These are phyloP conservation scores for Physcomitrellopsis africana DNA, from an alignment of 225 moss, liverwort and hornwort species.

Conservation along the genomic window DNA sequence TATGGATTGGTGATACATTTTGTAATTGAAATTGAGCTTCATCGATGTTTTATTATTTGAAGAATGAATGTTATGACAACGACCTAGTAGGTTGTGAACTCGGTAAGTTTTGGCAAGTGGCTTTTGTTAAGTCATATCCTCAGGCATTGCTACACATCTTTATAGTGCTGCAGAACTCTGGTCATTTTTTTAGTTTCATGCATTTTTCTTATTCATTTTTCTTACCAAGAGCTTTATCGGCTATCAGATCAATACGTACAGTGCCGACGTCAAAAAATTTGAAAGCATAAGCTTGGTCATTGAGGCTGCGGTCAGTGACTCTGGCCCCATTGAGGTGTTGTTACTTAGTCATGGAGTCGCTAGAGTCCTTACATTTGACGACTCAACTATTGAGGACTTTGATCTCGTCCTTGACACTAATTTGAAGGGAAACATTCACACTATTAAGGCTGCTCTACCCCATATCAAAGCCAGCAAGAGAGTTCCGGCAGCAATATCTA, in stretches of 20 bases:
- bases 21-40: background rate
- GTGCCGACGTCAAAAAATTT: conserved; percentile 74
- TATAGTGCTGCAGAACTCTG: background rate
- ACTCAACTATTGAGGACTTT: conserved; percentile 56
- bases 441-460: conserved; percentile 76
- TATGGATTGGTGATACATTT: background rate
- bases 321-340: conserved; percentile 71
- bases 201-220: background rate
- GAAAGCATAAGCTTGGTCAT: conserved; percentile 57
- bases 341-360: conserved; percentile 78
- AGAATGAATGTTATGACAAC: background rate
- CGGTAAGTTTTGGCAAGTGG: background rate
- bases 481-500: conserved; percentile 64
- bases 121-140: background rate
- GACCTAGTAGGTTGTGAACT: background rate
- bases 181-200: background rate
- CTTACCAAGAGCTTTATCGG: background rate
- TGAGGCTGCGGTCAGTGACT: conserved; percentile 59
- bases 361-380: conserved; percentile 57
- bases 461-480: conserved; percentile 49
- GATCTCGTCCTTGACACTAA: conserved; percentile 81
- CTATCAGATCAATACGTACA: conserved; percentile 40
- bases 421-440: conserved; percentile 73
- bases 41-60: background rate
- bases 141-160: background rate